These are phyloP conservation scores for Lachnellula subtilissima DNA, from an alignment of 2,329 filamentous ascomycete genomes.

Conservation along the genomic window DNA sequence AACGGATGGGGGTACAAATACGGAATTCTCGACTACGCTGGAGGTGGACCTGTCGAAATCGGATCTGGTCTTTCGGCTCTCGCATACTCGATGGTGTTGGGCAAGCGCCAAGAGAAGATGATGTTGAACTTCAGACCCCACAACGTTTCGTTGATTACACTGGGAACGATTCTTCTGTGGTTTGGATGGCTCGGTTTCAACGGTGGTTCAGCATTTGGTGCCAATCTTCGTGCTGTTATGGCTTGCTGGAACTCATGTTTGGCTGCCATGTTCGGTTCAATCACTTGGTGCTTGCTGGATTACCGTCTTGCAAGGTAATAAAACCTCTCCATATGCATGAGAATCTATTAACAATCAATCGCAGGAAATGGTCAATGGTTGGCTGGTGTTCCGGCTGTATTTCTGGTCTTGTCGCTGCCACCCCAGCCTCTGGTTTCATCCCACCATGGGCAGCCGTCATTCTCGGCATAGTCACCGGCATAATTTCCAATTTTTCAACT, in stretches of 20 bases:
- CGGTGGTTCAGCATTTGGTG: constrained; percentile 89
- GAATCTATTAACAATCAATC: not conserved
- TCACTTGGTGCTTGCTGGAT: constrained; percentile 94
- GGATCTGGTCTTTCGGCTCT: constrained; percentile 87
- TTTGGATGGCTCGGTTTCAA: constrained; percentile 99
- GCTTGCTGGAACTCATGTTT: constrained; percentile 95
- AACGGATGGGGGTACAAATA: constrained; percentile 91
- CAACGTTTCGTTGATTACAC: constrained; percentile 95
- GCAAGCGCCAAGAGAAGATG: constrained; percentile 96
- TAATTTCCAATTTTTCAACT: constrained; percentile 64
- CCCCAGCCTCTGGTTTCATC: constrained; percentile 64
- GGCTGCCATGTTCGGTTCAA: constrained; percentile 76
- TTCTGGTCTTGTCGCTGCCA: constrained; percentile 65
- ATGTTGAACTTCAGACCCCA: constrained; percentile 99
- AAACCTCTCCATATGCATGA: constrained; percentile 29
- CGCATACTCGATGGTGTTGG: constrained; percentile 93
- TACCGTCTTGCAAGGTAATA: constrained; percentile 60
- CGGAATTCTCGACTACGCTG: constrained; percentile 93
- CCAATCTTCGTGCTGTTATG: constrained; percentile 90
- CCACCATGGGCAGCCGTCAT: constrained; percentile 63
- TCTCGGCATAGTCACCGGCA: constrained; percentile 61
- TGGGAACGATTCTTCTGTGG: constrained; percentile 94
- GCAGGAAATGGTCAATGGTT: constrained; percentile 81
- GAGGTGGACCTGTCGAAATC: constrained; percentile 96
- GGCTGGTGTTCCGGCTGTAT: constrained; percentile 70